These are phyloP conservation scores for Clarireedia homoeocarpa DNA, from an alignment of 2,329 filamentous ascomycete species.

Conservation along the genomic window DNA sequence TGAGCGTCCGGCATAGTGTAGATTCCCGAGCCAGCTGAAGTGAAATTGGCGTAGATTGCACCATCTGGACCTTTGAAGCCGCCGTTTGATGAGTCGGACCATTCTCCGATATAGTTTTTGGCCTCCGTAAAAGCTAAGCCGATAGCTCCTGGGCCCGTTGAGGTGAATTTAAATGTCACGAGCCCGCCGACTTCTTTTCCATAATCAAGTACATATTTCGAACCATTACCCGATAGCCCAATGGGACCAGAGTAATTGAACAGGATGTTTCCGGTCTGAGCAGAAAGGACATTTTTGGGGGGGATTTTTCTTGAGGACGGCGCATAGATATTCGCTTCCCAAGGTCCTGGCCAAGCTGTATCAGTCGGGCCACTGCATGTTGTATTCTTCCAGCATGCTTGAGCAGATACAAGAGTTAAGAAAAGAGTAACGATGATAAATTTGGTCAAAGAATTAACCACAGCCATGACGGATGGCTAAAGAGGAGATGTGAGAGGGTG, in stretches of 20 bases:
- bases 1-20: conserved; percentile 37
- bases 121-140: conserved; percentile 42
- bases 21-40: conserved; percentile 25
- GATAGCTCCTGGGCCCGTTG: conserved; percentile 33
- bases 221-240: conserved; percentile 36
- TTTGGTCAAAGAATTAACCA: background rate
- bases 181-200: conserved; percentile 52
- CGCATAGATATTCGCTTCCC: conserved; percentile 51
- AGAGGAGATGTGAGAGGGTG: background rate
- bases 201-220: conserved; percentile 49
- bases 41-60: conserved; percentile 38
- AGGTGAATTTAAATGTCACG: conserved; percentile 28
- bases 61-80: conserved; percentile 40
- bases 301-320: conserved; percentile 42
- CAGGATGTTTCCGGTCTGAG: conserved; percentile 27
- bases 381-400: conserved; percentile 47
- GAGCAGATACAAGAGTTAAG: conserved; percentile 8
- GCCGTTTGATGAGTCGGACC: conserved; percentile 42
- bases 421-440: background rate
- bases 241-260: conserved; percentile 13
- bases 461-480: background rate
- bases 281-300: conserved; percentile 38
- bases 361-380: conserved; percentile 42
- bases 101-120: conserved; percentile 40
- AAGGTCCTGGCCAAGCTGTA: conserved; percentile 47